These are phyloP conservation scores for Rhodotorula glutinis DNA, from an alignment of 1,284 basidiomycete genomes.

Conservation along the genomic window DNA sequence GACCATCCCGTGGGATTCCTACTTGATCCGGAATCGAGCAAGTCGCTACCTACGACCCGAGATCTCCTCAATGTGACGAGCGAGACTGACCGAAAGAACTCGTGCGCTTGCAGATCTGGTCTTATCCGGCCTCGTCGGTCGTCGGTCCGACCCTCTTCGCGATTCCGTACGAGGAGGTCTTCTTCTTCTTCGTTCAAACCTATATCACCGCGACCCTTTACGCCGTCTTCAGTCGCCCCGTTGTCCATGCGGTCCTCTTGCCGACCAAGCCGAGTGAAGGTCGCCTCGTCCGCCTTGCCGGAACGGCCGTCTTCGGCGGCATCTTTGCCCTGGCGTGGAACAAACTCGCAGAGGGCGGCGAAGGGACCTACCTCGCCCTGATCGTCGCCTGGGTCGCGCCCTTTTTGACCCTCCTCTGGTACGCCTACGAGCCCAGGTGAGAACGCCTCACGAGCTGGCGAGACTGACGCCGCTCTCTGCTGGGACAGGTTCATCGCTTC, in stretches of 20 bases:
- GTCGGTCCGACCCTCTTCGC: slow-evolving; percentile 39
- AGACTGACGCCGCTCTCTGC: not conserved
- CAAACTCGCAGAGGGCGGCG: slow-evolving; percentile 29
- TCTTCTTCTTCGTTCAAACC: slow-evolving; percentile 47
- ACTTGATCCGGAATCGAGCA: slow-evolving; percentile 40
- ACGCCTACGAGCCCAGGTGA: not conserved
- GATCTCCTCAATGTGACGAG: no score
- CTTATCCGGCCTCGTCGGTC: slow-evolving; percentile 41
- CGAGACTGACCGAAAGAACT: no score
- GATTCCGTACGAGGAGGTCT: slow-evolving; percentile 46
- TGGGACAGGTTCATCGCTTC: slow-evolving; percentile 32
- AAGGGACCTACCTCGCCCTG: slow-evolving; percentile 41
- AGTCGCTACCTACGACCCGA: not conserved
- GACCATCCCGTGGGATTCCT: slow-evolving; percentile 46
- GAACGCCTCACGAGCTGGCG: not conserved
- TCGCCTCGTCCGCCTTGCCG: slow-evolving; percentile 7
- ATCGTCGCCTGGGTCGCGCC: slow-evolving; percentile 44
- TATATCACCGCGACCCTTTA: slow-evolving; percentile 45
- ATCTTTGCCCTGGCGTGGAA: slow-evolving; percentile 31
- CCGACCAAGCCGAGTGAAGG: slow-evolving; percentile 22
- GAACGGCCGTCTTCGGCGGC: slow-evolving; percentile 17
- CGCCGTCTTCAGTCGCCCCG: slow-evolving; percentile 41
- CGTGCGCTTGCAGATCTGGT: slow-evolving; percentile 39
- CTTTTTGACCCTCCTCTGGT: slow-evolving; percentile 43
- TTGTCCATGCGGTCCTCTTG: slow-evolving; percentile 38